Evolutionary conservation across 495 filamentous ascomycete species (phyloP).

Genomic region (Aspergillus nidulans): DNA sequence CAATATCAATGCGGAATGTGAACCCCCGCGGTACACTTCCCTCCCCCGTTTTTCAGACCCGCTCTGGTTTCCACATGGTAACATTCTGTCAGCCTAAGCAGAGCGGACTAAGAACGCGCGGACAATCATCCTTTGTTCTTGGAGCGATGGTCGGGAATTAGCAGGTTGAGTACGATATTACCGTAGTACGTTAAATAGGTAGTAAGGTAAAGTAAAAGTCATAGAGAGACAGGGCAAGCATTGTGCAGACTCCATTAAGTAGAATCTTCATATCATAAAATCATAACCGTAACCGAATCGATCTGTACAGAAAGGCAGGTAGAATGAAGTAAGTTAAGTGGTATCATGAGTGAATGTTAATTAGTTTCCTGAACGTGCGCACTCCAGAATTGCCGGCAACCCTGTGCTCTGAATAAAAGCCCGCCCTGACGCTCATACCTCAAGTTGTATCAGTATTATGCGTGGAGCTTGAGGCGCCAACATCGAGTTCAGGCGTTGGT

Average conservation of each 20-base stretch:
- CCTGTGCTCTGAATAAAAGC: slow-evolving; percentile 1
- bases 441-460: background rate
- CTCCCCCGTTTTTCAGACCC: slow-evolving; percentile 48
- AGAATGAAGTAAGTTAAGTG: background rate
- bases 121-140: slow-evolving; percentile 24
- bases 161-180: no score
- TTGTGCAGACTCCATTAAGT: background rate
- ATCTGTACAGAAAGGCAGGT: background rate
- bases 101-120: slow-evolving; percentile 52
- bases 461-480: background rate
- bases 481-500: background rate
- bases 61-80: slow-evolving; percentile 20
- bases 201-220: background rate
- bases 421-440: background rate
- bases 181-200: no score
- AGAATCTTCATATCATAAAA: background rate
- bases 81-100: slow-evolving; percentile 41
- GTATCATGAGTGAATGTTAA: background rate
- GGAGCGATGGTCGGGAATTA: background rate
- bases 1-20: slow-evolving; percentile 42
- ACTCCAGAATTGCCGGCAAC: slow-evolving; percentile 18
- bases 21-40: slow-evolving; percentile 36
- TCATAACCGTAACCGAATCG: background rate
- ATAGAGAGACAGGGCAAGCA: background rate
- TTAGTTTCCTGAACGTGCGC: background rate